Evolutionary conservation across 345 rosid species (phyloP), one percentile per base, ranked within the genome.

Genomic region (Lumnitzera littorea): DNA sequence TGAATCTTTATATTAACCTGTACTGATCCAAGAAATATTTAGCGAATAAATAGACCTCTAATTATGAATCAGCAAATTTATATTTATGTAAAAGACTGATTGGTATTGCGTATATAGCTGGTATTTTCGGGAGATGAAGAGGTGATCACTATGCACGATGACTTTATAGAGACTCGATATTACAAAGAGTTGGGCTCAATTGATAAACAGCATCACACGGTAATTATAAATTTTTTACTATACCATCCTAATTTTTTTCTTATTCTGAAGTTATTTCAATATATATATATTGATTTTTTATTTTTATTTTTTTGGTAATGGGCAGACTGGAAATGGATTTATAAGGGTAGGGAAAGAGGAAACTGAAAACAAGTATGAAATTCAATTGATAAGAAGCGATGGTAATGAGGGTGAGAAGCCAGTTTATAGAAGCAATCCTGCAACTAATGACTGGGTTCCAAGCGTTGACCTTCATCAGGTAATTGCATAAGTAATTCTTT

Each of bases 361-460:
- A 27, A 68, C 59, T 59, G 77, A 62, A 53, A 69, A 67, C 36
- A 82, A 71, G 63, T 54, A 63, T 31, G 49, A 14, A 3, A 50
- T 16, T 66, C 53, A 61, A 46, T 51, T 61, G 54, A 23, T 59
- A 59, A 14, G 55, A 41, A 2, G 71, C 48, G 13, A 48, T 14
- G 51, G 41, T 9, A 12, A 13, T 20, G 6, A 3, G 17, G 41
- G 36, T 31, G 46, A n/a, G 25, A 47, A 58, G 50, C 63, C 71
- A 2, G 67, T 60, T 51, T 76, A 69, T 59, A 70, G 46, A 59
- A 75, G 91, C 72, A 88, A 88, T 49, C 91, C 91, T 15, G 89
- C 89, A 56, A 83, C 81, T n/a, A 88, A 85, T 53, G 91, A 88
- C 54, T 81, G 91, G 96, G 68, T 73, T 74, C 88, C 89, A 2